Evolutionary conservation across 345 rosid genomes (phyloP), one percentile per base, ranked within the genome.

Genomic region (Orychophragmus violaceus): DNA sequence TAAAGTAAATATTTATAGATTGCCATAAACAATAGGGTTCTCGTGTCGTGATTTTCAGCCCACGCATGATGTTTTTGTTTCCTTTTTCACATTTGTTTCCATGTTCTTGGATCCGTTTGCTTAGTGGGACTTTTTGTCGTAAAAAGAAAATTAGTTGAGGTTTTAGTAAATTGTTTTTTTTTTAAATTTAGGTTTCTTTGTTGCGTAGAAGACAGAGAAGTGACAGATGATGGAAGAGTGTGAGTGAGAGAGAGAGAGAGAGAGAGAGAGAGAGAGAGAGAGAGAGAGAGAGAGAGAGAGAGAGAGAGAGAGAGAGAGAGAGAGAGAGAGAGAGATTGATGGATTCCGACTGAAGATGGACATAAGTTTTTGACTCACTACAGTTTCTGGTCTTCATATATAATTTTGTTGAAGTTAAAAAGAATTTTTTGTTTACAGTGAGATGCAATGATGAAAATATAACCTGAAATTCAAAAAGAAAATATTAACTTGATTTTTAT

Each of bases 131-230:
- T 67, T 60, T 66, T 72, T 36, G 59, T 57, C 23, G 28, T 29
- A 7, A 41, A 37, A 55, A 30, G 6, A 3, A 11, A 16, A 5
- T 32, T 39, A 37, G 54, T 33, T 42, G 30, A 29, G 59, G 59
- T 46, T 18, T 62, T 11, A 25, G 44, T 63, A 55, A 64, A 63
- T 17, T 30, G 64, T 35, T 18, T 18, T 4, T 68, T 58, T 62
- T 54, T 62, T 69, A 1, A 5, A 51, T 39, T 59, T 63, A 24
- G 71, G 64, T 76, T 70, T 75, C 81, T 77, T n/a, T 64, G 51
- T 49, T 61, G 69, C 70, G 84, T 78, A 76, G 71, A 80, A 78
- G 79, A 80, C 84, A 76, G 19, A 17, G 89, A 86, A 86, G 82
- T 77, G 86, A 87, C 81, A 59, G 74, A 69, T 74, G 81, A 70